Evolutionary conservation across 495 filamentous ascomycete genomes (phyloP).

Genomic region (Penicillium subrubescens): DNA sequence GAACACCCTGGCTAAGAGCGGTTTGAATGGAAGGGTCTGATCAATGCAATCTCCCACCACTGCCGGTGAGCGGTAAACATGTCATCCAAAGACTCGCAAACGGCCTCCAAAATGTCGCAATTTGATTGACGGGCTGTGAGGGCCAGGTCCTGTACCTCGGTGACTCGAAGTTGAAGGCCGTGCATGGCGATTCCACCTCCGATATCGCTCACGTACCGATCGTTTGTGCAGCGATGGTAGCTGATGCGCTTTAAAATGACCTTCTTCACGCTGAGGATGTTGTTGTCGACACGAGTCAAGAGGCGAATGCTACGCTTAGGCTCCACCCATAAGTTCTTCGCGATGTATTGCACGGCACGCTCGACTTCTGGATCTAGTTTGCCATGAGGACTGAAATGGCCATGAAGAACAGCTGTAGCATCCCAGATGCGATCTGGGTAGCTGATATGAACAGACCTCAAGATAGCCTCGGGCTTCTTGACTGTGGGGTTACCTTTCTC

Average conservation of each 20-base stretch:
- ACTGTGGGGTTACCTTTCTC: conserved; percentile 32
- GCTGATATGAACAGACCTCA: conserved; percentile 42
- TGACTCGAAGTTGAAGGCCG: conserved; percentile 34
- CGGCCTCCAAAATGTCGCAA: conserved; percentile 23
- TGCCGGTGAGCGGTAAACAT: conserved; percentile 38
- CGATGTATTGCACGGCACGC: conserved; percentile 28
- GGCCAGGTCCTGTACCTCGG: conserved; percentile 43
- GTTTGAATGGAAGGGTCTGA: conserved; percentile 20
- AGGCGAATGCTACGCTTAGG: conserved; percentile 25
- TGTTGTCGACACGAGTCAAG: conserved; percentile 12
- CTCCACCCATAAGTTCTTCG: conserved; percentile 33
- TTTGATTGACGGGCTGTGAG: not conserved
- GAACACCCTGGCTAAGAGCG: not conserved
- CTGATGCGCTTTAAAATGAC: conserved; percentile 34
- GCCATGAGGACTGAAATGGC: conserved; percentile 12
- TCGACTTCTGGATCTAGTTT: conserved; percentile 6
- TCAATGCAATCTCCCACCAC: conserved; percentile 49
- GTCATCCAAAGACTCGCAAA: conserved; percentile 18
- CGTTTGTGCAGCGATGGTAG: conserved; percentile 27
- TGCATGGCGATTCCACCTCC: not conserved
- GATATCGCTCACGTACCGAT: conserved; percentile 13
- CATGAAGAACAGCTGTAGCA: conserved; percentile 35
- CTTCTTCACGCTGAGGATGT: conserved; percentile 27
- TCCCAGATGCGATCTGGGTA: conserved; percentile 52
- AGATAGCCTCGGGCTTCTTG: conserved; percentile 10